Evolutionary conservation across 257 asterid species (phyloP).

Genomic region (Solanum dulcamara): DNA sequence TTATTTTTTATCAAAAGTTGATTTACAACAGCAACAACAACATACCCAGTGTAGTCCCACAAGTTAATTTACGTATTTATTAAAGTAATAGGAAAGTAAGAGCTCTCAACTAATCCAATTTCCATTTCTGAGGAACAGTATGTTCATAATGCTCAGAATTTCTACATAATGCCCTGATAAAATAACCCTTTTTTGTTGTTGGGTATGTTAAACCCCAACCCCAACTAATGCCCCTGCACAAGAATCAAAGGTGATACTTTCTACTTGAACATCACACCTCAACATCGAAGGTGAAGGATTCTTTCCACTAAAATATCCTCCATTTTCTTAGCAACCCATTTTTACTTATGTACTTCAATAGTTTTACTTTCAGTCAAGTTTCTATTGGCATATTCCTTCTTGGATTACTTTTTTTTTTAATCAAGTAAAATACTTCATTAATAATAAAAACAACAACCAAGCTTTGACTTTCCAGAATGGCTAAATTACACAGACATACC

Average conservation of each 20-base stretch:
- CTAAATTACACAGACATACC: constrained; percentile 28
- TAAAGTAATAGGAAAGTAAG: neutral
- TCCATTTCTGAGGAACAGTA: neutral
- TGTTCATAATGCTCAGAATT: neutral
- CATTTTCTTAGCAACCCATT: neutral
- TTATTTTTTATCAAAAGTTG: neutral
- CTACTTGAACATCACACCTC: neutral
- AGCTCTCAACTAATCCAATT: neutral
- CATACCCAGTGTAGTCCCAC: neutral
- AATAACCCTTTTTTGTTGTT: neutral
- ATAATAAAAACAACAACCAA: neutral
- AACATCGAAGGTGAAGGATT: neutral
- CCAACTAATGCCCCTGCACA: neutral
- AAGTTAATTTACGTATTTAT: neutral
- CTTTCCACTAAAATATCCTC: neutral
- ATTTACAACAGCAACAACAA: neutral
- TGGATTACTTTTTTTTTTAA: neutral
- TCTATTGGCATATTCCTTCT: neutral
- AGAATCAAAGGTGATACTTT: neutral
- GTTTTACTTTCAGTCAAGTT: neutral
- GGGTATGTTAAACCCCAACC: neutral
- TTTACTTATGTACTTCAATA: neutral
- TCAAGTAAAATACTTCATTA: neutral
- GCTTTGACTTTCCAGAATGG: neutral
- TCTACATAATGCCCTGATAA: neutral